phyloP scores from a whole-genome alignment of 1,139 yeast species.

The Saccharomyces hybrid region DNA sequence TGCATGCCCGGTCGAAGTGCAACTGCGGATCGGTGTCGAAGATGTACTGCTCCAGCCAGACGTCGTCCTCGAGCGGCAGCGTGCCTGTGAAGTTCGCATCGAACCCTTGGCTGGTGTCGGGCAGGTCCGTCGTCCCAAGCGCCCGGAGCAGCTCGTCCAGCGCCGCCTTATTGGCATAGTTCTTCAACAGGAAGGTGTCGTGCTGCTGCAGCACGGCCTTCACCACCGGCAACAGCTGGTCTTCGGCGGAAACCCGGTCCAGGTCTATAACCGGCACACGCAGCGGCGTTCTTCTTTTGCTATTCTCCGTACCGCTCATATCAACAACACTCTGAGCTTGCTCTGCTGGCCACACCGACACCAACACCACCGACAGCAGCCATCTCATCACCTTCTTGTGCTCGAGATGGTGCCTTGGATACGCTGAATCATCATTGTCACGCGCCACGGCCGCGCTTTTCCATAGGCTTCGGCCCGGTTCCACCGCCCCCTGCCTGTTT shows the following conservation, averaged over 20 bases:
- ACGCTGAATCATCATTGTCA: not conserved
- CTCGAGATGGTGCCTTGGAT: conserved; percentile 1
- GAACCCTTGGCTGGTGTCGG: conserved; percentile 16
- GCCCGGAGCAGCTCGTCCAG: conserved; percentile 12
- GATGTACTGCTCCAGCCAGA: conserved; percentile 25
- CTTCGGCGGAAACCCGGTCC: conserved; percentile 18
- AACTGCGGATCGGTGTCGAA: conserved; percentile 14
- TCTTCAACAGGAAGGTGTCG: conserved; percentile 27
- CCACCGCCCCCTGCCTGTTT: conserved; percentile 1
- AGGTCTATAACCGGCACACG: conserved; percentile 23
- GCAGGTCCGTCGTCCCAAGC: conserved; percentile 8
- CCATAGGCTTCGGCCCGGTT: not conserved
- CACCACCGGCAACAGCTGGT: conserved; percentile 20
- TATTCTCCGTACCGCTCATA: not conserved
- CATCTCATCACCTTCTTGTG: not conserved
- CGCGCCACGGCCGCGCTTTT: not conserved
- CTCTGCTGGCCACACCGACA: not conserved
- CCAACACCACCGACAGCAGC: not conserved
- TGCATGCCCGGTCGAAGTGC: conserved; percentile 13
- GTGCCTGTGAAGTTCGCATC: conserved; percentile 28
- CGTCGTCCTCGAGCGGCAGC: conserved; percentile 11
- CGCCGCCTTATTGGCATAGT: conserved; percentile 24
- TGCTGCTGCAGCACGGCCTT: conserved; percentile 15
- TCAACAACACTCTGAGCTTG: not conserved
- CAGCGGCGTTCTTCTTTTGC: not conserved